Evolutionary conservation across 139 green algal species (phyloP).

Genomic region (Volvox reticuliferus): DNA sequence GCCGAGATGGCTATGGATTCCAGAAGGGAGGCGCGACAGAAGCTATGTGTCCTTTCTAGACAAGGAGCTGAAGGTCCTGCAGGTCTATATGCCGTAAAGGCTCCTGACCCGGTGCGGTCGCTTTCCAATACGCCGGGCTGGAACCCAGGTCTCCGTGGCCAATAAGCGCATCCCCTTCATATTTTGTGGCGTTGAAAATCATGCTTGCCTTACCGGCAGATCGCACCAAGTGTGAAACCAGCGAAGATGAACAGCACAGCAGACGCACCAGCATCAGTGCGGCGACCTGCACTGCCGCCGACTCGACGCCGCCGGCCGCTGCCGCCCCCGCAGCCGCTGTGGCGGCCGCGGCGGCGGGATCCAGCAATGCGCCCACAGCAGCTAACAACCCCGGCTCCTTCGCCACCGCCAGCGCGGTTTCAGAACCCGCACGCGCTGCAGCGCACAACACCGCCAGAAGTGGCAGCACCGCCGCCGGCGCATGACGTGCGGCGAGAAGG

Average conservation of each 20-base stretch:
- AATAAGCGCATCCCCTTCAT: no score
- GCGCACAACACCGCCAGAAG: constrained; percentile 64
- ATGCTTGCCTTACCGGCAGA: constrained; percentile 40
- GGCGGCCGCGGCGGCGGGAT: background rate
- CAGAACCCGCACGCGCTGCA: constrained; percentile 43
- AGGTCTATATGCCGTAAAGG: no score
- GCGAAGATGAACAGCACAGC: constrained; percentile 62
- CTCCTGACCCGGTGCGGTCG: no score
- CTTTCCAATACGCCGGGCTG: no score
- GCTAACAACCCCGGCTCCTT: constrained; percentile 58
- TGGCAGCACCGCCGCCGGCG: constrained; percentile 40
- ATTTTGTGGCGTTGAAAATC: no score
- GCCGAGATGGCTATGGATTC: no score
- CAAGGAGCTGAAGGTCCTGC: no score
- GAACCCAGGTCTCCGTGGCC: no score
- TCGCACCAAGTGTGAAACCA: constrained; percentile 55
- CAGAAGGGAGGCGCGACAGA: no score
- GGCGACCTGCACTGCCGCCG: constrained; percentile 5
- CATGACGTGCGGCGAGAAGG: constrained; percentile 33
- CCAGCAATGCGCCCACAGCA: constrained; percentile 52
- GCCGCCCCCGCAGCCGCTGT: background rate
- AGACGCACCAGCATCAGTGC: constrained; percentile 65
- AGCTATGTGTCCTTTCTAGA: no score
- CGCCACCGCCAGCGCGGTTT: constrained; percentile 57
- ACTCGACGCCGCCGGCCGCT: background rate